Base-by-base conservation (phyloP, 2,329 filamentous ascomycete species). In the Talaromyces atroroseus region DNA sequence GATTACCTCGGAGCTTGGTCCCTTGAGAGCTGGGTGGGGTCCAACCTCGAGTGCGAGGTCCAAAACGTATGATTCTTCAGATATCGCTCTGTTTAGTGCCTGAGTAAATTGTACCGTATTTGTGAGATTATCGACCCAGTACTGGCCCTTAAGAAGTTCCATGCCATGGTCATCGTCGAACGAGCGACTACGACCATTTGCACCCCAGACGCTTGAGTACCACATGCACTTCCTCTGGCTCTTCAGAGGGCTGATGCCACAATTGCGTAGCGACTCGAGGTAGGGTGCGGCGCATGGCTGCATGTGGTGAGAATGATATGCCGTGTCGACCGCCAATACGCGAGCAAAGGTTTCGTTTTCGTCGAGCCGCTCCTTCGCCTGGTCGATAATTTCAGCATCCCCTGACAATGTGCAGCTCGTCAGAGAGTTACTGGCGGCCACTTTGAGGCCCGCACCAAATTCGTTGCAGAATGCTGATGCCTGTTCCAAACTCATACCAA, bases 291-390 rank as follows among this genome's bases (percentile, higher is more conserved):
- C 26, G 8, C 26, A 29, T 5, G 55, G 46, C 29, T 62, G 5
- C 70, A 74, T 77, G 24, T 40, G 71, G 14, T 66, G 63, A 1
- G 71, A 73, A 58, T 77, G 74, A 49, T 75, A 77, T 0, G 75
- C 74, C 7, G 59, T 66, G 18, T 71, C 66, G 3, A 74, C 69
- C 18, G 64, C 59, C 0, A 77, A 66, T n/a, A 61, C 58, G 1
- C 70, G 60, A 1, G 63, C 65, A 54, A 76, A 76, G 5, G 65
- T 62, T 1, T 62, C 52, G 11, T 68, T 57, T 2, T 61, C 52
- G 1, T 68, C 59, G 0, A 76, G 56, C 0, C 65, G 52, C 1
- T 58, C 49, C 1, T 65, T 52, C 1, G 51, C 57, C 29, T 67
- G 61, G 0, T 63, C 58, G 1, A 76, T 65, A 8, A 62, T 64